These are phyloP conservation scores for Vinca minor DNA, from an alignment of 257 asterid species.

Conservation along the genomic window DNA sequence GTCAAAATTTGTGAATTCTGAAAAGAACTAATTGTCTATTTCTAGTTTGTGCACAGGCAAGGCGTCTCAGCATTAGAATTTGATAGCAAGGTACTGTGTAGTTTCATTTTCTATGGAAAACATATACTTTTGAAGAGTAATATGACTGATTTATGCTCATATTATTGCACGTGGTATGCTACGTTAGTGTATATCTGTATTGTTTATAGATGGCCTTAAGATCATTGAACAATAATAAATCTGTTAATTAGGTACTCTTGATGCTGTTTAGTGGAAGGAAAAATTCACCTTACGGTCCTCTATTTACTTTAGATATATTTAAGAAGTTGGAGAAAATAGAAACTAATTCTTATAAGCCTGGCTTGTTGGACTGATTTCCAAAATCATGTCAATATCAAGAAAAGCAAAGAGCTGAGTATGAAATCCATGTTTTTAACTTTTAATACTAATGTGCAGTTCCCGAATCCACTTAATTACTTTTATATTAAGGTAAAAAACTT, in stretches of 20 bases:
- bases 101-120: constrained; percentile 12
- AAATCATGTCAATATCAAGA: no score
- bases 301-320: background rate
- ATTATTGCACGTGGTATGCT: background rate
- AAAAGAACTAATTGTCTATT: background rate
- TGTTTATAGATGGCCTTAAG: background rate
- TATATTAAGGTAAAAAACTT: no score
- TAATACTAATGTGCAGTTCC: no score
- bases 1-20: background rate
- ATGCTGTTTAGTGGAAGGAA: background rate
- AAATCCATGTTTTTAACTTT: no score
- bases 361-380: no score
- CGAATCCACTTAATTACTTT: no score
- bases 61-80: constrained; percentile 80
- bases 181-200: background rate
- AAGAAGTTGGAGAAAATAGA: background rate
- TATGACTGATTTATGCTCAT: constrained; percentile 1
- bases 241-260: background rate
- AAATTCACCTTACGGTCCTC: background rate
- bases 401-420: no score
- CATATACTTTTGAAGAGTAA: constrained; percentile 9
- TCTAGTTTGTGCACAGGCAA: constrained; percentile 34
- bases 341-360: background rate
- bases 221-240: background rate
- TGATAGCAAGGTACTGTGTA: constrained; percentile 63